Conservation (phyloP, 805 yeast genomes). For the Lipomyces yamadae region DNA sequence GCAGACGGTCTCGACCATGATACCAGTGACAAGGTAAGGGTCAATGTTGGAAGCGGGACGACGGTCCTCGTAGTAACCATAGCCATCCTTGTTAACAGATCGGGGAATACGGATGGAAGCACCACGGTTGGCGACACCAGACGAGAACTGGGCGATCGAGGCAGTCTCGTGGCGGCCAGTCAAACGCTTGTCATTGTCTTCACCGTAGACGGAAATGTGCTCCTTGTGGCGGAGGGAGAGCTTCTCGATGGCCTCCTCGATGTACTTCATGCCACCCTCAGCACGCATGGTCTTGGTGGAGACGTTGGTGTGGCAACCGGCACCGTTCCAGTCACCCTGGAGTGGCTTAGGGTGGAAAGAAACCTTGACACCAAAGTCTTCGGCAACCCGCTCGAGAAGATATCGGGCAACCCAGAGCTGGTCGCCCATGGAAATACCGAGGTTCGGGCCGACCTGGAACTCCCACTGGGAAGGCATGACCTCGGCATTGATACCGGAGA, state of each 20-base stretch:
- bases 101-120: slow-evolving; percentile 99
- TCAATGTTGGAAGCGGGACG: slow-evolving; percentile 99
- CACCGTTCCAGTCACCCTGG: slow-evolving; percentile 99
- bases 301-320: slow-evolving; percentile 99
- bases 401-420: slow-evolving; percentile 96
- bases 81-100: slow-evolving; percentile 97
- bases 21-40: slow-evolving; percentile 98
- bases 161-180: slow-evolving; percentile 99
- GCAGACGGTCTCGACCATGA: slow-evolving; percentile 88
- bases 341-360: slow-evolving; percentile 99
- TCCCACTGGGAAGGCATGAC: slow-evolving; percentile 99
- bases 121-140: slow-evolving; percentile 99
- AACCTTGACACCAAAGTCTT: slow-evolving; percentile 98
- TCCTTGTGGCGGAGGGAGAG: slow-evolving; percentile 95
- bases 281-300: slow-evolving; percentile 89
- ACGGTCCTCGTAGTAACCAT: slow-evolving; percentile 98
- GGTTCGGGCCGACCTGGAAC: slow-evolving; percentile 99
- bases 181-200: slow-evolving; percentile 92
- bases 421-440: slow-evolving; percentile 96
- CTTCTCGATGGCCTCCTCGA: slow-evolving; percentile 90
- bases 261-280: slow-evolving; percentile 94
- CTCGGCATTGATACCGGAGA: slow-evolving; percentile 98
- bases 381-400: slow-evolving; percentile 91
- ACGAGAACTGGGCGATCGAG: slow-evolving; percentile 83
- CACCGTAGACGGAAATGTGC: slow-evolving; percentile 93